Conservation (phyloP, 2,329 filamentous ascomycete genomes). For the Diaporthe sp. region DNA sequence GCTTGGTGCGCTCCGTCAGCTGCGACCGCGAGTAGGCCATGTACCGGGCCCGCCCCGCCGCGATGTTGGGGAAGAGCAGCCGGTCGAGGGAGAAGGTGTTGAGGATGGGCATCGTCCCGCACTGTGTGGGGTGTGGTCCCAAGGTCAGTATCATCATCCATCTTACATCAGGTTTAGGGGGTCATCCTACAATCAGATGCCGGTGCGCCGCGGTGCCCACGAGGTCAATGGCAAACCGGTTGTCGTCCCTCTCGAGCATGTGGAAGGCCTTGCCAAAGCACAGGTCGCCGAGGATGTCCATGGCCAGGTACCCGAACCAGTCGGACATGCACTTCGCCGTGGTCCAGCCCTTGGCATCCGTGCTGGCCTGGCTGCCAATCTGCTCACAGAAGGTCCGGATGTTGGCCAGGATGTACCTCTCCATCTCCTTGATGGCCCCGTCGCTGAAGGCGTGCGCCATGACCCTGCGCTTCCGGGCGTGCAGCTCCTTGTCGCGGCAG, state of each 20-base stretch:
- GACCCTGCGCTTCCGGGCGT: conserved; percentile 79
- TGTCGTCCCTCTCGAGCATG: conserved; percentile 71
- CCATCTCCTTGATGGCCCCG: conserved; percentile 75
- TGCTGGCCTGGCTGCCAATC: conserved; percentile 59
- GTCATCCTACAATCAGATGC: conserved; percentile 73
- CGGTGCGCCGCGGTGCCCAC: conserved; percentile 78
- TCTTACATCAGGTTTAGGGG: too few species aligned
- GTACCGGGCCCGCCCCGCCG: conserved; percentile 76
- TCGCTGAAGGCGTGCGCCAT: conserved; percentile 81
- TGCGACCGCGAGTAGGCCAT: conserved; percentile 80
- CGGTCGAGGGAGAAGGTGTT: conserved; percentile 77
- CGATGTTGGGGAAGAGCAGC: conserved; percentile 76
- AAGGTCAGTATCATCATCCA: conserved; percentile 40
- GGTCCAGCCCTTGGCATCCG: conserved; percentile 70
- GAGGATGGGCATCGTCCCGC: conserved; percentile 79
- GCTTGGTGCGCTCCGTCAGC: conserved; percentile 75
- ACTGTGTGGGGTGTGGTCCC: conserved; percentile 57
- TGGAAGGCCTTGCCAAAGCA: conserved; percentile 75
- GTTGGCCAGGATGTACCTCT: conserved; percentile 76
- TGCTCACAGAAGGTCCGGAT: conserved; percentile 76
- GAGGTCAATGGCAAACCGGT: conserved; percentile 76
- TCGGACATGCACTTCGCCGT: conserved; percentile 72
- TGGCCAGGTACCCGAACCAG: conserved; percentile 74
- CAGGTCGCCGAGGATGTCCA: conserved; percentile 73
- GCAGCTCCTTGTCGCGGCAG: conserved; percentile 75